These are phyloP conservation scores for Xylogone sp. DNA, from an alignment of 2,329 filamentous ascomycete genomes.

Conservation along the genomic window DNA sequence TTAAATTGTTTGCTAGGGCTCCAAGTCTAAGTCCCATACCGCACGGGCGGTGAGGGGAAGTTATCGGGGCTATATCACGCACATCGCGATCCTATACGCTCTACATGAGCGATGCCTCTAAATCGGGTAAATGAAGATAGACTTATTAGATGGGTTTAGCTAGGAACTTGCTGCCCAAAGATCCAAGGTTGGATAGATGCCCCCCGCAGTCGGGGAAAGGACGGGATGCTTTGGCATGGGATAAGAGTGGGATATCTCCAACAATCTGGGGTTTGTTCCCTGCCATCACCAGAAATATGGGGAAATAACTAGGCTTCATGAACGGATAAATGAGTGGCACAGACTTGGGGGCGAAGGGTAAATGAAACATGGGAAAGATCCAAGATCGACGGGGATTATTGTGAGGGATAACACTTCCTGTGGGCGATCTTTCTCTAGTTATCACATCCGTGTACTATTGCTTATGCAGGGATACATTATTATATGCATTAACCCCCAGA, in stretches of 20 bases:
- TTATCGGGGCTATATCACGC: neutral
- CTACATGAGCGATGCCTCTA: neutral
- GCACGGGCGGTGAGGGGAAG: neutral
- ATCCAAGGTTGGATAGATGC: neutral
- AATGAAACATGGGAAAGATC: too few species aligned
- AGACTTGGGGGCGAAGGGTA: neutral
- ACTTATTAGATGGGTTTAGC: neutral
- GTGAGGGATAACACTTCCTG: too few species aligned
- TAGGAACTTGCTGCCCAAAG: neutral
- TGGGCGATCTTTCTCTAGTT: too few species aligned
- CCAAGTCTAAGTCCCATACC: neutral
- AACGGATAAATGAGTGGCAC: neutral
- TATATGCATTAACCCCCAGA: too few species aligned
- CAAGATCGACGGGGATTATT: too few species aligned
- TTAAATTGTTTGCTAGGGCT: neutral
- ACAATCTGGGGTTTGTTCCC: neutral
- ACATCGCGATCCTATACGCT: neutral
- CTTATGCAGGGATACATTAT: too few species aligned
- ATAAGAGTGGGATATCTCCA: neutral
- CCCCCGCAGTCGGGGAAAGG: neutral
- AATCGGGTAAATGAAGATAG: neutral
- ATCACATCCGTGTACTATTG: too few species aligned
- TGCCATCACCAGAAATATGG: too few species aligned
- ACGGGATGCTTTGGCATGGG: neutral
- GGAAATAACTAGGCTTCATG: neutral